Evolutionary conservation across 2,329 filamentous ascomycete genomes (phyloP).

Genomic region (Geoglossum cookeanum): DNA sequence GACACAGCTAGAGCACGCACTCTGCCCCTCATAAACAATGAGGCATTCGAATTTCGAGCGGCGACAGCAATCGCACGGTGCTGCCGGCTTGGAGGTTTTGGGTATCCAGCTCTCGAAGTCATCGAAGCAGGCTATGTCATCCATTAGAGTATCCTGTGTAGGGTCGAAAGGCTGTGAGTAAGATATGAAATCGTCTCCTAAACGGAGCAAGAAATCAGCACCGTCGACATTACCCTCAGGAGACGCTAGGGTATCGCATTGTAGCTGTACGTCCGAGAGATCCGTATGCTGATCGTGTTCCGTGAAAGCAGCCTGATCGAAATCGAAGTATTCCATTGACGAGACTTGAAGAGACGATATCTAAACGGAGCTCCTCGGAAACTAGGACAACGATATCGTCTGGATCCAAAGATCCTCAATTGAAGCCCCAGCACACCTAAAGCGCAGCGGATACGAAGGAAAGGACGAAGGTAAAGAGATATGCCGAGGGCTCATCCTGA

Average conservation of each 20-base stretch:
- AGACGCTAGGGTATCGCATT: not conserved
- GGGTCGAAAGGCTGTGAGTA: not conserved
- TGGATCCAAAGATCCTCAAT: not conserved
- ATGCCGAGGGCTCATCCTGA: not conserved
- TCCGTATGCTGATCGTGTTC: not conserved
- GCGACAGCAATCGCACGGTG: slow-evolving; percentile 3
- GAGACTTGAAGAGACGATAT: not conserved
- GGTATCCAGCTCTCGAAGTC: slow-evolving; percentile 4
- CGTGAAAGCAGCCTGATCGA: slow-evolving; percentile 1
- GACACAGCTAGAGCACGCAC: slow-evolving; percentile 2
- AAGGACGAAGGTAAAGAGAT: not conserved
- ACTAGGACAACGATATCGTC: not conserved
- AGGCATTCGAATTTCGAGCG: slow-evolving; percentile 1
- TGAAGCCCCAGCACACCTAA: not conserved
- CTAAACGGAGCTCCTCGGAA: not conserved
- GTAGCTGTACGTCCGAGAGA: not conserved
- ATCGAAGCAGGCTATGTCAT: slow-evolving; percentile 2
- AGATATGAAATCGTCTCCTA: not conserved
- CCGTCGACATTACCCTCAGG: not conserved
- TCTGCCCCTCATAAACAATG: slow-evolving; percentile 4
- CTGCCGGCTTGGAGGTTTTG: not conserved
- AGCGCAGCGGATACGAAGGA: not conserved
- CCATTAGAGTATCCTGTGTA: not conserved
- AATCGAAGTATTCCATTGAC: slow-evolving; percentile 5
- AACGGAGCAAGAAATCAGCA: not conserved